A percentile compares a stretch with the other conserved stretches of the same genome.
These are phyloP conservation scores for Strobilomyces echinocephalus DNA, from an alignment of 768 basidiomycete genomes.

Conservation along the genomic window DNA sequence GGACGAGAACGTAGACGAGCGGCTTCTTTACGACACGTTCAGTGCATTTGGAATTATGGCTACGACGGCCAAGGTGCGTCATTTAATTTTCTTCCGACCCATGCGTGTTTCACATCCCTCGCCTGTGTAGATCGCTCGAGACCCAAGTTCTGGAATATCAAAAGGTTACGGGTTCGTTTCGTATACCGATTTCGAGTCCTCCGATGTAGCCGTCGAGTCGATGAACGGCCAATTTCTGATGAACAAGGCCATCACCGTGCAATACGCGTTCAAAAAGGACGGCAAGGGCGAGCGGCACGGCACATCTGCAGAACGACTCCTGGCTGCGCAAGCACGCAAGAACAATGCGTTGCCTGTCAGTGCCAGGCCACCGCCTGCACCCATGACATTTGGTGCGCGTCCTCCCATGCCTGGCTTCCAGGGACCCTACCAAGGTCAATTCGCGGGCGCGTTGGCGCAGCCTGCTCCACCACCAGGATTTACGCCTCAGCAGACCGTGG, in stretches of 20 bases:
- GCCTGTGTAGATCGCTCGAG: constrained; percentile 75
- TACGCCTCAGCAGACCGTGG: constrained; percentile 63
- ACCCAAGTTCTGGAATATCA: constrained; percentile 75
- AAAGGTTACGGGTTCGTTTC: constrained; percentile 98
- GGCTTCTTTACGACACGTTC: constrained; percentile 90
- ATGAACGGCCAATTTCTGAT: constrained; percentile 98
- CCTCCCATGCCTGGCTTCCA: constrained; percentile 68
- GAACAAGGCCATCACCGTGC: constrained; percentile 96
- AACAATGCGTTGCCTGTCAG: constrained; percentile 85
- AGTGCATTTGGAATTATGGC: constrained; percentile 92
- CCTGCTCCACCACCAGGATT: constrained; percentile 82
- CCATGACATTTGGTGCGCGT: constrained; percentile 64
- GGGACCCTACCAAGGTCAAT: constrained; percentile 86
- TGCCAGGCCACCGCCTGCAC: constrained; percentile 70
- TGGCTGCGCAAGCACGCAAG: constrained; percentile 93
- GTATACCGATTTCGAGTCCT: constrained; percentile 95
- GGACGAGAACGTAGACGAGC: constrained; percentile 93
- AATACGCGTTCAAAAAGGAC: constrained; percentile 99
- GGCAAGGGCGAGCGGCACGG: constrained; percentile 98
- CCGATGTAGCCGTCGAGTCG: constrained; percentile 92
- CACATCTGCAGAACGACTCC: constrained; percentile 90
- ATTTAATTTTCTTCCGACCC: background rate
- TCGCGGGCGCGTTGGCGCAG: constrained; percentile 80
- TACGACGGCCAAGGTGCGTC: constrained; percentile 73
- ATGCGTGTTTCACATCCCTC: background rate